Conservation (phyloP, 352 stramenopile genomes). For the Phytophthora tubulina region DNA sequence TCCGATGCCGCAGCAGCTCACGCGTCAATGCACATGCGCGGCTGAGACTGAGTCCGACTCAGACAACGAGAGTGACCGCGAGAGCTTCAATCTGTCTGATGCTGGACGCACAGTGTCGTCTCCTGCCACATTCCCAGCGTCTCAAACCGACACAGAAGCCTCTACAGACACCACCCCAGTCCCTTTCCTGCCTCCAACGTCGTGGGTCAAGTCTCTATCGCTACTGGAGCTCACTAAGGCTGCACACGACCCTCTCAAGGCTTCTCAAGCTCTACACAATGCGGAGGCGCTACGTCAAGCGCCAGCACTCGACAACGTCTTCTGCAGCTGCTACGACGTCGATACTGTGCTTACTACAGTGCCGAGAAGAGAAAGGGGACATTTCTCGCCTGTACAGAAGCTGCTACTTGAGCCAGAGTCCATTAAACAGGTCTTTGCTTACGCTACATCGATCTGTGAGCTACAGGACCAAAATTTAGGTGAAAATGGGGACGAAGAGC, state of each 20-base stretch:
- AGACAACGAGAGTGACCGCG: slow-evolving; percentile 57
- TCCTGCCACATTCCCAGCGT: slow-evolving; percentile 6
- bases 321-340: slow-evolving; percentile 80
- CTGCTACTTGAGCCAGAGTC: slow-evolving; percentile 69
- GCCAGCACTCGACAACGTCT: slow-evolving; percentile 72
- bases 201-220: slow-evolving; percentile 46
- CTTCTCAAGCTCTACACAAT: slow-evolving; percentile 79
- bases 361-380: slow-evolving; percentile 62
- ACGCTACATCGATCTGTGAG: slow-evolving; percentile 53
- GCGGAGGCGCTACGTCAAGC: slow-evolving; percentile 72
- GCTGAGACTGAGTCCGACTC: slow-evolving; percentile 81
- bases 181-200: slow-evolving; percentile 11
- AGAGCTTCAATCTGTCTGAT: not conserved
- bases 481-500: slow-evolving; percentile 5
- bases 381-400: slow-evolving; percentile 73
- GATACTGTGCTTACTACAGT: slow-evolving; percentile 73
- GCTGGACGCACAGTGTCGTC: slow-evolving; percentile 16
- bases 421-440: slow-evolving; percentile 73
- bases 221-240: slow-evolving; percentile 42
- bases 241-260: slow-evolving; percentile 65
- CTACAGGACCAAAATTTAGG: not conserved
- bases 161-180: slow-evolving; percentile 1
- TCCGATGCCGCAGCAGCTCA: slow-evolving; percentile 29
- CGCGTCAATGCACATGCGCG: slow-evolving; percentile 75
- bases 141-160: not conserved